These are phyloP conservation scores for Trichoderma lentiforme DNA, from an alignment of 2,329 filamentous ascomycete species.

Conservation along the genomic window DNA sequence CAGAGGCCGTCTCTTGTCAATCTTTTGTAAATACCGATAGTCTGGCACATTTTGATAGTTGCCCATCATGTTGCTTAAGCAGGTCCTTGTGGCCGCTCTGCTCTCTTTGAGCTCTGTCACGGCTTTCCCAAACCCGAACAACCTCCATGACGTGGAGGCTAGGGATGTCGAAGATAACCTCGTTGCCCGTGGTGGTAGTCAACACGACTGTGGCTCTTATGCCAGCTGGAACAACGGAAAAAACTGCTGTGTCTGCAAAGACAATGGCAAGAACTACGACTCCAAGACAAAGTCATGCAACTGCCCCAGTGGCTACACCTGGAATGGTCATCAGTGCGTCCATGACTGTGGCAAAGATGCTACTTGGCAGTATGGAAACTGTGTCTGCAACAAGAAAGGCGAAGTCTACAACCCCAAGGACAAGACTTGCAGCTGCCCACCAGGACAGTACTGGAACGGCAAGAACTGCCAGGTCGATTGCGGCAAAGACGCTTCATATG, in stretches of 20 bases:
- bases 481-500: constrained; percentile 5
- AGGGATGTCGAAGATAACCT: constrained; percentile 9
- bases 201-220: constrained; percentile 13
- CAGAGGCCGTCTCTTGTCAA: neutral
- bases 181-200: neutral
- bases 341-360: constrained; percentile 18
- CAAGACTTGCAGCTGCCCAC: constrained; percentile 19
- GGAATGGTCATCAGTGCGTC: constrained; percentile 13
- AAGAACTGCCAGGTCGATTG: neutral
- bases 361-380: constrained; percentile 14
- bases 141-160: constrained; percentile 9
- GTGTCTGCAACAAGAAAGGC: constrained; percentile 14
- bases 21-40: neutral
- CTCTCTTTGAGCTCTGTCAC: constrained; percentile 17
- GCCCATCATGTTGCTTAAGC: constrained; percentile 16
- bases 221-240: constrained; percentile 11
- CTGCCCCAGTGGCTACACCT: constrained; percentile 7
- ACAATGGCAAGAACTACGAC: constrained; percentile 16
- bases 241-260: constrained; percentile 19
- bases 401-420: constrained; percentile 7
- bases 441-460: constrained; percentile 14
- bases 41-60: neutral
- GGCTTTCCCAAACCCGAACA: constrained; percentile 15
- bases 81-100: constrained; percentile 9
- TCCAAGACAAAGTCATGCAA: constrained; percentile 15